These are phyloP conservation scores for Candida krabiensis DNA, from an alignment of 805 yeast species.

Conservation along the genomic window DNA sequence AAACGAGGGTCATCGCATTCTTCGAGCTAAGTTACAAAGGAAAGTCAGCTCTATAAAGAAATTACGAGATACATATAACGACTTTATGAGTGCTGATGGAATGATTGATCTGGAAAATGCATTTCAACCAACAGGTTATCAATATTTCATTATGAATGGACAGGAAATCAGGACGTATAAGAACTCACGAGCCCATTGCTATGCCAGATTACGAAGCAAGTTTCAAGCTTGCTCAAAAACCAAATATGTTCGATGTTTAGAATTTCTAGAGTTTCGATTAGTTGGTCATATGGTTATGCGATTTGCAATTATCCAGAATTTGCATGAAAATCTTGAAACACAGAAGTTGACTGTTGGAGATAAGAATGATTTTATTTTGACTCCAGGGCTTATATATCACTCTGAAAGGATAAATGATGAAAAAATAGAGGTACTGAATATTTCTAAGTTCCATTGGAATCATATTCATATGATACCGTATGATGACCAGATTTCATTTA, in stretches of 20 bases:
- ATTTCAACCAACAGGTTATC: conserved; percentile 5
- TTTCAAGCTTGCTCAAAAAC: conserved; percentile 8
- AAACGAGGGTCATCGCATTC: conserved; percentile 9
- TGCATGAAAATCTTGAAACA: conserved; percentile 5
- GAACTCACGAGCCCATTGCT: conserved; percentile 6
- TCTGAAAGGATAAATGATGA: background rate
- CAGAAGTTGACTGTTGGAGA: conserved; percentile 8
- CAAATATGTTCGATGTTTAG: conserved; percentile 13
- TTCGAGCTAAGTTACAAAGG: conserved; percentile 12
- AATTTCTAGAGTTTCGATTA: conserved; percentile 11
- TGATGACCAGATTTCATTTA: conserved; percentile 7
- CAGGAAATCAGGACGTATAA: conserved; percentile 6
- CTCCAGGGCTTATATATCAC: conserved; percentile 8
- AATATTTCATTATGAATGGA: conserved; percentile 5
- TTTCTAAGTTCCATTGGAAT: conserved; percentile 14
- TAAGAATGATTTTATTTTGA: conserved; percentile 3
- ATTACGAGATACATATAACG: conserved; percentile 3
- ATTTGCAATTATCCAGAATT: conserved; percentile 13
- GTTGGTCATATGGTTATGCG: conserved; percentile 6
- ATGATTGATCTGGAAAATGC: conserved; percentile 9
- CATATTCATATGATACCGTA: conserved; percentile 13
- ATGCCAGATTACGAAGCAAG: conserved; percentile 10
- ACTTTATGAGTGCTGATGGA: conserved; percentile 1
- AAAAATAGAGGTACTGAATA: conserved; percentile 7
- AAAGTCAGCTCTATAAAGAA: conserved; percentile 4